Conservation (phyloP, 169 alveolate genomes). For the Ichthyophthirius multifiliis region DNA sequence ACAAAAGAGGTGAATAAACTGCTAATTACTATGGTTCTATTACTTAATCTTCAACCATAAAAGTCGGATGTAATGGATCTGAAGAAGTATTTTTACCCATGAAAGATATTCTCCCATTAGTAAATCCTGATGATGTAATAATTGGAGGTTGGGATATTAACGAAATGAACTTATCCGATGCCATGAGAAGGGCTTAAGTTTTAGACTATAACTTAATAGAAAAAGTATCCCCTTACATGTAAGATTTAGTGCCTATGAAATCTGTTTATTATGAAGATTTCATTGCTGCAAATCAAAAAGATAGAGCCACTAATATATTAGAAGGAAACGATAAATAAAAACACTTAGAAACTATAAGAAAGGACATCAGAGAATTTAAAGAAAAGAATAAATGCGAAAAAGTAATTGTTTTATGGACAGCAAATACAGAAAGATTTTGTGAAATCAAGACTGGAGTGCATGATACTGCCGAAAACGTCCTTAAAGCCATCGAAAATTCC, state of each 20-base stretch:
- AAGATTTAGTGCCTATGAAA: slow-evolving; percentile 76
- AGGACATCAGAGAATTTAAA: slow-evolving; percentile 82
- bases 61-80: slow-evolving; percentile 71
- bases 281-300: slow-evolving; percentile 87
- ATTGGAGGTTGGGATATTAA: slow-evolving; percentile 91
- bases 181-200: slow-evolving; percentile 86
- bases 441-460: slow-evolving; percentile 70
- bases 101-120: slow-evolving; percentile 80
- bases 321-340: slow-evolving; percentile 72
- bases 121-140: slow-evolving; percentile 84
- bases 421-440: slow-evolving; percentile 89
- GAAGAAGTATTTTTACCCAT: slow-evolving; percentile 78
- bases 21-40: slow-evolving; percentile 88
- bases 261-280: slow-evolving; percentile 82
- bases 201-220: slow-evolving; percentile 78
- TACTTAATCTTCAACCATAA: slow-evolving; percentile 77
- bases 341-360: slow-evolving; percentile 76
- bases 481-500: slow-evolving; percentile 66
- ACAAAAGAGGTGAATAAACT: slow-evolving; percentile 77
- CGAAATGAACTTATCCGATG: slow-evolving; percentile 73
- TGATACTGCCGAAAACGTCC: slow-evolving; percentile 77
- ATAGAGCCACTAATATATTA: slow-evolving; percentile 86
- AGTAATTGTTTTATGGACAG: slow-evolving; percentile 91
- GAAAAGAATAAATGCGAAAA: slow-evolving; percentile 71
- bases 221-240: slow-evolving; percentile 65